Evolutionary conservation across 78 protist species (phyloP), one percentile per base, ranked within the genome.

Genomic region (Speleostelium caveatum): DNA sequence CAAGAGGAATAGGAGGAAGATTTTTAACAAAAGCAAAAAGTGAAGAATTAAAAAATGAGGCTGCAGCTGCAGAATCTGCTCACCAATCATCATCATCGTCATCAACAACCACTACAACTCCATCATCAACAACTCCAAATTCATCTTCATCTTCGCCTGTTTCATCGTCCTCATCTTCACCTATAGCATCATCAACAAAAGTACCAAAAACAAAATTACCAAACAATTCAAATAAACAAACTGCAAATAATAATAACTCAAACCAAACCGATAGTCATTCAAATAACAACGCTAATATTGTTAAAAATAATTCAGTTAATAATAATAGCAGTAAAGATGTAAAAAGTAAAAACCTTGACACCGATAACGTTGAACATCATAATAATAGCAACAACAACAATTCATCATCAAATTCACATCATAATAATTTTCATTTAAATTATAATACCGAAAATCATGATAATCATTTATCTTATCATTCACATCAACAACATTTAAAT

Each of bases 1-100:
- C 16, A 24, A 94, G 97, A 56, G 97, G 97, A n/a, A 62, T 38
- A 36, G 96, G 96, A 21, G 97, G 97, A 22, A 68, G 96, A 33
- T 96, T 96, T 32, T 32, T 86, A 5, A 89, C 89, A 36, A 53
- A 45, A 24, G 45, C 39, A 51, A 72, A 65, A 26, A 72, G 58
- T 14, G 89, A 63, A 16, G 49, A 42, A 14, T 30, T 45, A 2
- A 76, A 38, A 39, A 38, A 59, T 39, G 86, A 76, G 6, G 86
- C 73, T 35, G 72, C 45, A 0, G 53, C 30, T 19, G 72, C 72
- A 22, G 56, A 28, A 3, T 45, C 56, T 2, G 16, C n/a, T n/a
- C n/a, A n/a, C n/a, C 53, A 28, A 28, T 0, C 59, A 14, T 22
- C 38, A 24, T 30, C 24, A 4, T 41, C 24, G 22, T 0, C 32